Percentiles rank a stretch among this genome's conserved stretches.
phyloP scores from a whole-genome alignment of 176 grass and related monocot species.

The Avena sativa region DNA sequence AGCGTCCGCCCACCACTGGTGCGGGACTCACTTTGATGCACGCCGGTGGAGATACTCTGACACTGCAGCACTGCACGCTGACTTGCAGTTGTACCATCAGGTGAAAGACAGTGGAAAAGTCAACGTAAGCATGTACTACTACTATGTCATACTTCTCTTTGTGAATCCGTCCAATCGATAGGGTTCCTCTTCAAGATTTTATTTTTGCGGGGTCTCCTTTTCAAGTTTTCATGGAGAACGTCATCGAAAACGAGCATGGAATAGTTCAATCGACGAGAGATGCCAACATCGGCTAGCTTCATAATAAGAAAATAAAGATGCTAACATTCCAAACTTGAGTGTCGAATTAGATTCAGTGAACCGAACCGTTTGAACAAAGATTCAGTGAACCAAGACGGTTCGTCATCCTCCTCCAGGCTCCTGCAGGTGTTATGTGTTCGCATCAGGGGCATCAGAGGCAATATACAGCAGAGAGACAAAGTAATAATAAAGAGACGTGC shows the following conservation, averaged over 20 bases:
- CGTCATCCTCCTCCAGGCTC: not conserved
- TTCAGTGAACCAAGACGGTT: constrained; percentile 3
- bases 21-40: too few relatives aligned
- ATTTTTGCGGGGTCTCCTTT: not conserved
- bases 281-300: not conserved
- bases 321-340: not conserved
- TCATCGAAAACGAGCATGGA: not conserved
- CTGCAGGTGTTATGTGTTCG: not conserved
- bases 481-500: not conserved
- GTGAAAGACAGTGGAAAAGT: not conserved
- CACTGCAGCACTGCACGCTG: not conserved
- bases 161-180: not conserved
- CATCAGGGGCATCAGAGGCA: not conserved
- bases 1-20: too few relatives aligned
- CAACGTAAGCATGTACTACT: not conserved
- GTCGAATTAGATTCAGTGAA: not conserved
- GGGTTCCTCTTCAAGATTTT: not conserved
- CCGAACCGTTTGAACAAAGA: too few relatives aligned
- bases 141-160: not conserved
- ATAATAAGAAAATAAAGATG: not conserved
- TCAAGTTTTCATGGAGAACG: not conserved
- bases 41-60: not conserved
- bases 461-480: not conserved
- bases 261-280: not conserved
- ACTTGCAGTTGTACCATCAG: not conserved